A percentile compares a stretch with the other conserved stretches of the same genome.
Conservation (phyloP, 768 basidiomycete genomes). For the Royoungia palumana region DNA sequence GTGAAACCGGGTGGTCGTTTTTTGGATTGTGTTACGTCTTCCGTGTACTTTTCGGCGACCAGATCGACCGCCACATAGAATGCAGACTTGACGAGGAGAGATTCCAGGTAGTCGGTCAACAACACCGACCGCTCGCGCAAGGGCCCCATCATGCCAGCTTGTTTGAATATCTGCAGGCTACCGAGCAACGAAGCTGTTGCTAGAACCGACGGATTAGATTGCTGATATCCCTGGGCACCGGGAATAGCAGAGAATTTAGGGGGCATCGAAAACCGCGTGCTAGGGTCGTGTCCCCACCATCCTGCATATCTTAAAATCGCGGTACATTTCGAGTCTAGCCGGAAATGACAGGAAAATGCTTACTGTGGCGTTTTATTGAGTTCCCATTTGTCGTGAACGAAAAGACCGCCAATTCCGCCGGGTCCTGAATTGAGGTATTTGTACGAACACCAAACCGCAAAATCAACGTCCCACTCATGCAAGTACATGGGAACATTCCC, state of each 20-base stretch:
- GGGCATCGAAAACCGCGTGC: constrained; percentile 90
- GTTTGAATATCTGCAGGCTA: constrained; percentile 75
- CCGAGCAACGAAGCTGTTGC: constrained; percentile 78
- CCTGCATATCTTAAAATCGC: constrained; percentile 69
- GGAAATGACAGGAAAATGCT: constrained; percentile 24
- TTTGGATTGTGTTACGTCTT: constrained; percentile 13
- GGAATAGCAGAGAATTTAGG: constrained; percentile 74
- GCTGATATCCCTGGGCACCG: constrained; percentile 94
- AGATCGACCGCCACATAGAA: constrained; percentile 54
- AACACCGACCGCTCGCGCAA: constrained; percentile 66
- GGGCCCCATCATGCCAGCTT: constrained; percentile 68
- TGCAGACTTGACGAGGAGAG: constrained; percentile 53
- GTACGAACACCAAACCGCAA: constrained; percentile 99
- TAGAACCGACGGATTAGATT: constrained; percentile 90
- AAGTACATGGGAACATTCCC: constrained; percentile 89
- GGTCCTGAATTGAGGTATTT: constrained; percentile 97
- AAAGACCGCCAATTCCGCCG: constrained; percentile 95
- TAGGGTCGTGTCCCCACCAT: constrained; percentile 95
- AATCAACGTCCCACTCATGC: constrained; percentile 94
- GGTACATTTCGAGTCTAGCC: constrained; percentile 10
- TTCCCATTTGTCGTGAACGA: constrained; percentile 82
- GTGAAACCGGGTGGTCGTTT: constrained; percentile 58
- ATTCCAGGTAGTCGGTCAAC: constrained; percentile 72
- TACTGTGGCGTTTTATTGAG: constrained; percentile 60
- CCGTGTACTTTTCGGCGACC: constrained; percentile 30